Conservation (phyloP, 2,329 filamentous ascomycete genomes). For the Nemania bipapillata region DNA sequence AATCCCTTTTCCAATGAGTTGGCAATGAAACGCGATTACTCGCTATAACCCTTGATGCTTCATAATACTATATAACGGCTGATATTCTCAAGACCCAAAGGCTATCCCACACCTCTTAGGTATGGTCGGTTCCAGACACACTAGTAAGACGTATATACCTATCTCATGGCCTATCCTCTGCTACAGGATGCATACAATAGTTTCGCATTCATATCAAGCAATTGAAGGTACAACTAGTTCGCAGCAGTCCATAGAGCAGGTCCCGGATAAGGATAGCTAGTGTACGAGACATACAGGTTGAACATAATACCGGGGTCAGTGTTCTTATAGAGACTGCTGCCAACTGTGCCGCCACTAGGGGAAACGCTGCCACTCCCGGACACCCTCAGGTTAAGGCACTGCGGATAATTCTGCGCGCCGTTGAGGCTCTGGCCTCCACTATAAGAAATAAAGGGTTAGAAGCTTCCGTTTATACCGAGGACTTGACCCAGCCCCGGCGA, state of each 20-base stretch:
- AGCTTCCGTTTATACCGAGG: not conserved
- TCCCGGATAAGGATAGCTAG: slow-evolving; percentile 45
- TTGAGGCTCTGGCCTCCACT: slow-evolving; percentile 50
- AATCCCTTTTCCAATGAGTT: no score
- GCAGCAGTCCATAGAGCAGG: slow-evolving; percentile 45
- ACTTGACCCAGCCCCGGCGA: not conserved
- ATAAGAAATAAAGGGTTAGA: not conserved
- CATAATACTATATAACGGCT: no score
- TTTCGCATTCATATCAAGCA: not conserved
- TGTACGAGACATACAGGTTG: slow-evolving; percentile 41
- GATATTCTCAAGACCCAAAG: no score
- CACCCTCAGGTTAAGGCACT: slow-evolving; percentile 59
- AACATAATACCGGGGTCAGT: slow-evolving; percentile 48
- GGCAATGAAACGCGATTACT: no score
- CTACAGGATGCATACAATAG: not conserved
- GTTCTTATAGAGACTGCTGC: slow-evolving; percentile 48
- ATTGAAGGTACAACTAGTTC: slow-evolving; percentile 30
- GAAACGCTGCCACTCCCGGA: slow-evolving; percentile 49
- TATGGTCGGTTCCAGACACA: no score
- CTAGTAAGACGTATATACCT: not conserved
- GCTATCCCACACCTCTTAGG: no score
- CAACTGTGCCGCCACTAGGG: slow-evolving; percentile 48
- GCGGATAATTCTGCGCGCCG: slow-evolving; percentile 57
- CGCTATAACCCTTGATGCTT: no score
- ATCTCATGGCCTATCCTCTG: not conserved